These are phyloP conservation scores for Hyaloperonospora brassicae DNA, from an alignment of 352 stramenopile species.

Conservation along the genomic window DNA sequence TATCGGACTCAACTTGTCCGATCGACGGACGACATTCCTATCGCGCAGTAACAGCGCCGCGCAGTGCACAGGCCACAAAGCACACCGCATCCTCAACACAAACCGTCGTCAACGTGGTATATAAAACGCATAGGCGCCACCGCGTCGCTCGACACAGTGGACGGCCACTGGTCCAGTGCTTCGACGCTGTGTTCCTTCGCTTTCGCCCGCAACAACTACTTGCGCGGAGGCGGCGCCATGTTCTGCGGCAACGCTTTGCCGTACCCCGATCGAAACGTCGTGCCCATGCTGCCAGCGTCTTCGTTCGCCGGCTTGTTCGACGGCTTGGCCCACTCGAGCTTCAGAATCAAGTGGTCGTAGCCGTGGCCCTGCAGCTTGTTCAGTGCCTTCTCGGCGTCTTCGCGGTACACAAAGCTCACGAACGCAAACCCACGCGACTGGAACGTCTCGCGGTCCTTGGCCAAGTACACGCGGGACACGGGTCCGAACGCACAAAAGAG, in stretches of 20 bases:
- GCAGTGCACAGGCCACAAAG: too few relatives aligned
- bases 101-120: too few relatives aligned
- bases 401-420: constrained; percentile 94
- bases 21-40: too few relatives aligned
- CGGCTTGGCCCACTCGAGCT: constrained; percentile 99
- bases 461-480: constrained; percentile 96
- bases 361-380: constrained; percentile 95
- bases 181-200: too few relatives aligned
- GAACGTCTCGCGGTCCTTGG: constrained; percentile 97
- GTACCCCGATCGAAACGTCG: constrained; percentile 84
- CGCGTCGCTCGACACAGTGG: too few relatives aligned
- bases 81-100: too few relatives aligned
- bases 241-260: constrained; percentile 85
- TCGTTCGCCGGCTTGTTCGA: constrained; percentile 78
- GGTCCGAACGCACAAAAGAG: constrained; percentile 96
- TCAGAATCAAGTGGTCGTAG: constrained; percentile 99
- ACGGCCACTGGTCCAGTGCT: too few relatives aligned
- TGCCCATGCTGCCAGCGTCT: constrained; percentile 73
- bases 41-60: too few relatives aligned
- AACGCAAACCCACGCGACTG: constrained; percentile 97
- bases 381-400: constrained; percentile 94
- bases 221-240: constrained; percentile 64
- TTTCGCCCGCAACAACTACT: constrained; percentile 30
- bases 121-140: too few relatives aligned
- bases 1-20: too few relatives aligned